Conservation (phyloP, 169 alveolate genomes). For the Babesia sp. region DNA sequence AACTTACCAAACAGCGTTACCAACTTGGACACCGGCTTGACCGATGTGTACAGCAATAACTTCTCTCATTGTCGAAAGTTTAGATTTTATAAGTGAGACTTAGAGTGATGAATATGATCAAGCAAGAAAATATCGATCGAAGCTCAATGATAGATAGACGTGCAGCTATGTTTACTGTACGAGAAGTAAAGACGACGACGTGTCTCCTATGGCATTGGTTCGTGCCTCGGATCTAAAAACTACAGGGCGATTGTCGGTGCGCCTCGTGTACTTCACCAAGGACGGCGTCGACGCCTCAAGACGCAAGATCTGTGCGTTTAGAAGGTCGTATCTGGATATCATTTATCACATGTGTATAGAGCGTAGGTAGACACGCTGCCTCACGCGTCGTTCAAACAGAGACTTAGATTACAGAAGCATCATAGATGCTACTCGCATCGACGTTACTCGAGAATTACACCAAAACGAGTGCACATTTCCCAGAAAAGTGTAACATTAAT, state of each 20-base stretch:
- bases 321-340: no score
- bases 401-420: no score
- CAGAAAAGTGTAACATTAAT: no score
- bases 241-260: not conserved
- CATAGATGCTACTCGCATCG: no score
- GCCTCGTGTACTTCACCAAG: not conserved
- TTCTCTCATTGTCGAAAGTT: conserved; percentile 87
- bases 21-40: conserved; percentile 95
- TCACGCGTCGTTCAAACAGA: no score
- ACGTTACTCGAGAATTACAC: no score
- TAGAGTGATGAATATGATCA: not conserved
- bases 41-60: conserved; percentile 93
- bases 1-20: conserved; percentile 94
- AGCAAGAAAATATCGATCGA: not conserved
- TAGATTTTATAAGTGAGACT: not conserved
- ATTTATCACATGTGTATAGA: no score
- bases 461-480: no score
- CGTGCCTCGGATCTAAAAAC: not conserved
- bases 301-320: not conserved
- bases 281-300: not conserved
- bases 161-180: not conserved
- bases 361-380: no score
- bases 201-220: not conserved
- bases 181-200: conserved; percentile 4
- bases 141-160: not conserved